These are phyloP conservation scores for Reutealis trisperma DNA, from an alignment of 345 rosid genomes.

Conservation along the genomic window DNA sequence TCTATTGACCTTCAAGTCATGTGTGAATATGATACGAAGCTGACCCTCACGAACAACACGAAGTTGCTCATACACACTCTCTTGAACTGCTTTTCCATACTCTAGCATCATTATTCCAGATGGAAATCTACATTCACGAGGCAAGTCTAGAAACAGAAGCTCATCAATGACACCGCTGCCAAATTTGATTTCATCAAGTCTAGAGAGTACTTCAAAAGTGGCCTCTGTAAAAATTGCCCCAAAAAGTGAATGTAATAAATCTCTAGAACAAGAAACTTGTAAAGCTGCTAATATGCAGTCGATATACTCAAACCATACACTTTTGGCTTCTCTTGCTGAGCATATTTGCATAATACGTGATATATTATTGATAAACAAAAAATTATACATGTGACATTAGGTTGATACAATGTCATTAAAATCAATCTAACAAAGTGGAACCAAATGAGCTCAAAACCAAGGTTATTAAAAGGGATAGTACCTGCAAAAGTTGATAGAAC, in stretches of 20 bases:
- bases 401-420: not conserved
- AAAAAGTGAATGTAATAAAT: not conserved
- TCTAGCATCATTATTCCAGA: slow-evolving; percentile 85
- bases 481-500: not conserved
- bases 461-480: not conserved
- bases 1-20: slow-evolving; percentile 74
- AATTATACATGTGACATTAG: too few species aligned
- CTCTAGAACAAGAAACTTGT: slow-evolving; percentile 10
- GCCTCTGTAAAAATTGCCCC: slow-evolving; percentile 64
- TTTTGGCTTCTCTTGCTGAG: too few species aligned
- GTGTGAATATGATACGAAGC: slow-evolving; percentile 84
- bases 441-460: not conserved
- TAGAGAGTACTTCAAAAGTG: slow-evolving; percentile 90
- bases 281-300: not conserved
- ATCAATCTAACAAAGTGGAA: not conserved
- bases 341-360: too few species aligned
- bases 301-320: too few species aligned
- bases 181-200: slow-evolving; percentile 94
- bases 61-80: slow-evolving; percentile 94
- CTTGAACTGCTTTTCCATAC: slow-evolving; percentile 91
- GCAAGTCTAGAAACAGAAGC: slow-evolving; percentile 85
- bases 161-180: slow-evolving; percentile 96
- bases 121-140: slow-evolving; percentile 72
- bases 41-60: slow-evolving; percentile 98
- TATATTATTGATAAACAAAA: too few species aligned